Conservation (phyloP, 371 early-diverging fungal species). For the Mortierella sp. region DNA sequence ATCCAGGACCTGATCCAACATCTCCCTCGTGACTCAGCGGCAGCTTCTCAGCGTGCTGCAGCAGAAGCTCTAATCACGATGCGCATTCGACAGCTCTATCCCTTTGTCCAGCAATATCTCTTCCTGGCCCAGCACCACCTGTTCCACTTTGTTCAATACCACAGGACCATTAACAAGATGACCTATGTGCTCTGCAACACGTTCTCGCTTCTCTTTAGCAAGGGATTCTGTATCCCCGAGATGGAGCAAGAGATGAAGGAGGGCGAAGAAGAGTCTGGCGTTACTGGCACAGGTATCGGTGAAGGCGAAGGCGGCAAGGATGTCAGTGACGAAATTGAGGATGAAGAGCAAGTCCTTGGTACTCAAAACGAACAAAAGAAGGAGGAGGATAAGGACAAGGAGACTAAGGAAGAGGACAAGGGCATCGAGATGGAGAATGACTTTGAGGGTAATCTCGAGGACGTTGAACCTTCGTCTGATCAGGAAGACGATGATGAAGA, state of each 20-base stretch:
- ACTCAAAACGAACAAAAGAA: conserved; percentile 78
- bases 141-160: conserved; percentile 69
- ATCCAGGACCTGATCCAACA: conserved; percentile 34
- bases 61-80: conserved; percentile 44
- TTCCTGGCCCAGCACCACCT: conserved; percentile 69
- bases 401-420: conserved; percentile 86
- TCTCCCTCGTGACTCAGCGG: conserved; percentile 6
- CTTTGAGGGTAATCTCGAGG: conserved; percentile 93
- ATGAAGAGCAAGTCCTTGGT: conserved; percentile 95
- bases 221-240: conserved; percentile 88
- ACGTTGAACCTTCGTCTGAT: conserved; percentile 75
- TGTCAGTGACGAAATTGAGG: conserved; percentile 96
- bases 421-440: conserved; percentile 98
- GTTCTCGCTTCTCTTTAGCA: conserved; percentile 76
- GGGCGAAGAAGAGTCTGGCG: conserved; percentile 67
- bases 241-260: conserved; percentile 72
- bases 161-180: conserved; percentile 76
- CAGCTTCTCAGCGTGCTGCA: conserved; percentile 19
- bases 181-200: conserved; percentile 76
- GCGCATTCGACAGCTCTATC: conserved; percentile 61
- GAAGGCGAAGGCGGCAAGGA: conserved; percentile 96
- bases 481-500: conserved; percentile 74
- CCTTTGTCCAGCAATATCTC: conserved; percentile 77
- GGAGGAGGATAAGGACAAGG: conserved; percentile 66
- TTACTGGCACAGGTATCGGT: conserved; percentile 92